phyloP scores from a whole-genome alignment of 805 yeast genomes.

The Candida schatavii region DNA sequence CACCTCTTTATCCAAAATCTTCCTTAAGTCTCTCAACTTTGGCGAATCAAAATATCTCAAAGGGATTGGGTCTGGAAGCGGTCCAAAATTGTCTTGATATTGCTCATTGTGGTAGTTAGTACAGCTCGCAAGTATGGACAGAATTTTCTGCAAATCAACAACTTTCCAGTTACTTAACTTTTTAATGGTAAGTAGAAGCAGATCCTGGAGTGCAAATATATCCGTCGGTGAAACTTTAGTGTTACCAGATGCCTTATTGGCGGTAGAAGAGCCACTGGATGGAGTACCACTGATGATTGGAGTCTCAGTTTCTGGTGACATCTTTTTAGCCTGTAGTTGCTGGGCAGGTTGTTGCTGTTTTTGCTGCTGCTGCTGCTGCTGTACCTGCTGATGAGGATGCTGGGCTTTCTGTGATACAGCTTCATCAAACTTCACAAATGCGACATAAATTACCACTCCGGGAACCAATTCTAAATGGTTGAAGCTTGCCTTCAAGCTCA shows the following conservation, averaged over 20 bases:
- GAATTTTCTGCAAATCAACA: constrained; percentile 37
- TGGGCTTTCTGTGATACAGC: neutral
- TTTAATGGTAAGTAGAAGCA: constrained; percentile 16
- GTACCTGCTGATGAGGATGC: constrained; percentile 15
- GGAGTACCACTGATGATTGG: no score
- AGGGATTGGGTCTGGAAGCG: constrained; percentile 70
- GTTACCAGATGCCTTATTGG: constrained; percentile 5
- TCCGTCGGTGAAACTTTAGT: constrained; percentile 19
- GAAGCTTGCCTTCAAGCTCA: constrained; percentile 71
- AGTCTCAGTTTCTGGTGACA: constrained; percentile 7
- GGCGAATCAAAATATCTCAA: constrained; percentile 84
- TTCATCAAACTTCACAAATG: constrained; percentile 70
- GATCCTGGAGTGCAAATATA: constrained; percentile 20
- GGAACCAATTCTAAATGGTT: constrained; percentile 82
- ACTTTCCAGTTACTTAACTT: constrained; percentile 13
- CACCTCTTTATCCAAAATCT: constrained; percentile 42
- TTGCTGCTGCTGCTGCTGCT: no score
- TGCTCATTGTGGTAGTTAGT: constrained; percentile 41
- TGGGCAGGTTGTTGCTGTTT: constrained; percentile 27
- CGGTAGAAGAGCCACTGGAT: neutral
- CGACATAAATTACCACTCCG: constrained; percentile 71
- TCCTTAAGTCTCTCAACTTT: constrained; percentile 80
- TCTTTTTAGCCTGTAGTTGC: constrained; percentile 5
- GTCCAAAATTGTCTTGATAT: constrained; percentile 59
- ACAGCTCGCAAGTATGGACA: constrained; percentile 42